Evolutionary conservation across 805 yeast species (phyloP).

Genomic region (Kazachstania kunashirensis): DNA sequence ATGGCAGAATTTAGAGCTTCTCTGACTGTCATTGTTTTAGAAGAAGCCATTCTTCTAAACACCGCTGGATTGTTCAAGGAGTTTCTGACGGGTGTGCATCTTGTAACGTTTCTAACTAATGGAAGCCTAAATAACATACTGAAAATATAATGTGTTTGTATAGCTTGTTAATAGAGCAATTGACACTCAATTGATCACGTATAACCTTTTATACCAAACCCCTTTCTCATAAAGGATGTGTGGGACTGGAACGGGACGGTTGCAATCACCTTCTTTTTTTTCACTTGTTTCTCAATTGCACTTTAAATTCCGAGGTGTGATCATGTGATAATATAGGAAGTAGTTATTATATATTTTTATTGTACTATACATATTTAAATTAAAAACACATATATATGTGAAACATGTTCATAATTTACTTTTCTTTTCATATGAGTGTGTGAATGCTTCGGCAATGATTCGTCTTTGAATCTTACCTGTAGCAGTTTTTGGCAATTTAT

Average conservation of each 20-base stretch:
- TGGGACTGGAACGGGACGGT: too few relatives aligned
- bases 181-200: too few relatives aligned
- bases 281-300: not conserved
- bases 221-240: too few relatives aligned
- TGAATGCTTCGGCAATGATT: conserved; percentile 46
- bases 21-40: conserved; percentile 78
- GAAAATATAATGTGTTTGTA: too few relatives aligned
- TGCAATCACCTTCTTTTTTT: not conserved
- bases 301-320: not conserved
- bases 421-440: conserved; percentile 22
- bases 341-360: not conserved
- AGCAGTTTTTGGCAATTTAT: conserved; percentile 62
- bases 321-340: not conserved
- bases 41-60: conserved; percentile 24
- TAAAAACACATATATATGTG: not conserved
- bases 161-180: too few relatives aligned
- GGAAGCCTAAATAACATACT: not conserved
- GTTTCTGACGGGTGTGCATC: too few relatives aligned
- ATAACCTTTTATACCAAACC: too few relatives aligned
- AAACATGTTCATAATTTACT: conserved; percentile 7
- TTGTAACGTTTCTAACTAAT: not conserved
- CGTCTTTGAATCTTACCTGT: conserved; percentile 71
- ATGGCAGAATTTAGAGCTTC: conserved; percentile 92
- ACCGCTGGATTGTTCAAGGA: not conserved
- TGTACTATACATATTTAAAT: not conserved